These are phyloP conservation scores for Aspergillus wentii DNA, from an alignment of 495 filamentous ascomycete species.

Conservation along the genomic window DNA sequence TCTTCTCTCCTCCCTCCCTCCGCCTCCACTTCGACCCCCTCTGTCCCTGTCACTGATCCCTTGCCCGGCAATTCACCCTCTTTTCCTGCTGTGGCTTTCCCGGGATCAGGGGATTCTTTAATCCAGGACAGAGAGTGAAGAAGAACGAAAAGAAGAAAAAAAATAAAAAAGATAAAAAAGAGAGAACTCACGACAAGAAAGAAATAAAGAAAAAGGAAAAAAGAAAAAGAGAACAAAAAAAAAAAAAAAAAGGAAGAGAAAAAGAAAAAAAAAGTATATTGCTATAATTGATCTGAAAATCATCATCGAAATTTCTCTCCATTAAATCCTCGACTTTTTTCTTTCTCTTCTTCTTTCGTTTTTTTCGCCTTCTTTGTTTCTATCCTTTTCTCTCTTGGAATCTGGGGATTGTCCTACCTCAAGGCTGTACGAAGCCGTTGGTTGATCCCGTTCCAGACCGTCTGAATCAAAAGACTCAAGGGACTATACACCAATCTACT, in stretches of 20 bases:
- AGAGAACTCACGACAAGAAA: not conserved
- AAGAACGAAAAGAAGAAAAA: conserved; percentile 2
- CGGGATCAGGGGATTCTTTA: not conserved
- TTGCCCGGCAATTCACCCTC: not conserved
- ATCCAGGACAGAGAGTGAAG: not conserved
- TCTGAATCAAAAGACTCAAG: conserved; percentile 8
- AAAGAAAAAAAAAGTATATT: too few relatives aligned
- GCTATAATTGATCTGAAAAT: too few relatives aligned
- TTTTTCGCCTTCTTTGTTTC: conserved; percentile 8
- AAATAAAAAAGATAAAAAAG: conserved; percentile 1
- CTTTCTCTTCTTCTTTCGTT: conserved; percentile 4
- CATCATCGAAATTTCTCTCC: not conserved
- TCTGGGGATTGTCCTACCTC: too few relatives aligned
- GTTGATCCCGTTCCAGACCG: conserved; percentile 1
- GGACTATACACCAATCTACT: too few relatives aligned
- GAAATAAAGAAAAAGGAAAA: too few relatives aligned
- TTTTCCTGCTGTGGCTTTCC: not conserved
- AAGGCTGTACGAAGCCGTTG: too few relatives aligned
- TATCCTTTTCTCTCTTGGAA: too few relatives aligned
- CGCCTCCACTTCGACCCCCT: not conserved
- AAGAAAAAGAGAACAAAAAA: too few relatives aligned
- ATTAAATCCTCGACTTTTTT: conserved; percentile 2
- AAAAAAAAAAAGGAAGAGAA: not conserved
- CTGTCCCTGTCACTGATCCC: not conserved
- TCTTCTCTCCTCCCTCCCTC: conserved; percentile 4